These are phyloP conservation scores for Arxiozyma slooffiae DNA, from an alignment of 1,139 yeast genomes.

Conservation along the genomic window DNA sequence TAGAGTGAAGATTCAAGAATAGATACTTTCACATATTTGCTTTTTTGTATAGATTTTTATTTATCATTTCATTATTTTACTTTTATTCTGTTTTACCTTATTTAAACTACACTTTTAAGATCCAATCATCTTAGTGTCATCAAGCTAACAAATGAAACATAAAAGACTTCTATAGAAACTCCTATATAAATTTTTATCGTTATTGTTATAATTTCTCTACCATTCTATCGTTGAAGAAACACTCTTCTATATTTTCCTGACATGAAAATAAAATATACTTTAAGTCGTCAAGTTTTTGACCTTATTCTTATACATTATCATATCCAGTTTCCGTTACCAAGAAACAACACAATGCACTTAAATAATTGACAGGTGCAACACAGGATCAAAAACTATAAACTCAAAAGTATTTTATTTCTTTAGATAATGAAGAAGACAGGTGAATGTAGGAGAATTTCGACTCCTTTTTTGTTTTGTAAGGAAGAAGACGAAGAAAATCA, in stretches of 20 bases:
- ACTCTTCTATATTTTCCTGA: no score
- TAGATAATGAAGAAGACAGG: no score
- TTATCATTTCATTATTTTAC: no score
- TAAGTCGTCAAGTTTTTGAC: not conserved
- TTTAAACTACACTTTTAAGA: not conserved
- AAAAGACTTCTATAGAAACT: not conserved
- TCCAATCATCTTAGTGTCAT: not conserved
- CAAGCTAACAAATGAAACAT: not conserved
- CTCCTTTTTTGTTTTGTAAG: no score
- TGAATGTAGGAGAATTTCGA: no score
- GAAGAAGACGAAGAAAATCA: no score
- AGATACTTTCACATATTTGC: not conserved
- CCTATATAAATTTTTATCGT: not conserved
- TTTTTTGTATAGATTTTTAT: not conserved
- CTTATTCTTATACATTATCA: no score
- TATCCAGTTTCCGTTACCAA: not conserved
- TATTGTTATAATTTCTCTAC: not conserved
- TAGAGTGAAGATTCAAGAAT: slow-evolving; percentile 10
- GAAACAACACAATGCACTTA: not conserved
- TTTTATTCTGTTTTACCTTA: not conserved
- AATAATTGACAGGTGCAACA: no score
- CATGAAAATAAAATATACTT: no score
- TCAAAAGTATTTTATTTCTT: no score
- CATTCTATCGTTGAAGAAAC: no score
- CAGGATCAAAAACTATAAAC: no score